Percentiles rank a stretch among this genome's conserved stretches.
Conservation (phyloP, 805 yeast species). For the Kluyveromyces lactis region DNA sequence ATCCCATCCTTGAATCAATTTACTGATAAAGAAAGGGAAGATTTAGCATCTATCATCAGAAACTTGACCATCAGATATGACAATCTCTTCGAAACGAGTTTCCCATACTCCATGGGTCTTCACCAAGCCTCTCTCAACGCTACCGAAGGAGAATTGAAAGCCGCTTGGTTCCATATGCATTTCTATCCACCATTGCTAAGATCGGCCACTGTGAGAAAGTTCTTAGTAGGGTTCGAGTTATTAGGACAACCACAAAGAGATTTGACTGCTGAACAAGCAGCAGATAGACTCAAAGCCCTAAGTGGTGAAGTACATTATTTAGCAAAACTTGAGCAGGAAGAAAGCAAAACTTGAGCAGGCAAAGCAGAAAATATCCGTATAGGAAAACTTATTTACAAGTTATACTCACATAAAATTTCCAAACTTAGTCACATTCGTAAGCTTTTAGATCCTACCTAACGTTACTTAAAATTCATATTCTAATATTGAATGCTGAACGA, state of each 20-base stretch:
- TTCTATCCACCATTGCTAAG: conserved; percentile 72
- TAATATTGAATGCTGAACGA: conserved; percentile 16
- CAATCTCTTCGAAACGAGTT: conserved; percentile 57
- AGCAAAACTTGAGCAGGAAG: conserved; percentile 30
- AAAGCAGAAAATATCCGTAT: too few species aligned
- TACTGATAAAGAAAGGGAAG: conserved; percentile 37
- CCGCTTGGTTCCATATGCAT: conserved; percentile 62
- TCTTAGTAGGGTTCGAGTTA: conserved; percentile 64
- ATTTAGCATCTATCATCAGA: conserved; percentile 48
- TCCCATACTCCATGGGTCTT: conserved; percentile 77
- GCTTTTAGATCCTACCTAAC: too few species aligned
- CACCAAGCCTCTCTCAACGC: conserved; percentile 63
- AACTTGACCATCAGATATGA: conserved; percentile 57
- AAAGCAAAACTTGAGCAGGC: not conserved
- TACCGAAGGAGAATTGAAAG: conserved; percentile 34
- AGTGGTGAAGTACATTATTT: conserved; percentile 28
- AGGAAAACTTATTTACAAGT: too few species aligned
- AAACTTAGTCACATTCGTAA: too few species aligned
- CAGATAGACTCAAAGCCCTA: conserved; percentile 36
- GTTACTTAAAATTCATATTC: conserved; percentile 18
- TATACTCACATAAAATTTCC: too few species aligned
- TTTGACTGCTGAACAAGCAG: conserved; percentile 27
- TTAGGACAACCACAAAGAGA: conserved; percentile 58
- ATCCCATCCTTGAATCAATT: conserved; percentile 43
- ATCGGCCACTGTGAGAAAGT: conserved; percentile 67